phyloP scores from a whole-genome alignment of 495 filamentous ascomycete species.

The Penicillium subrubescens region DNA sequence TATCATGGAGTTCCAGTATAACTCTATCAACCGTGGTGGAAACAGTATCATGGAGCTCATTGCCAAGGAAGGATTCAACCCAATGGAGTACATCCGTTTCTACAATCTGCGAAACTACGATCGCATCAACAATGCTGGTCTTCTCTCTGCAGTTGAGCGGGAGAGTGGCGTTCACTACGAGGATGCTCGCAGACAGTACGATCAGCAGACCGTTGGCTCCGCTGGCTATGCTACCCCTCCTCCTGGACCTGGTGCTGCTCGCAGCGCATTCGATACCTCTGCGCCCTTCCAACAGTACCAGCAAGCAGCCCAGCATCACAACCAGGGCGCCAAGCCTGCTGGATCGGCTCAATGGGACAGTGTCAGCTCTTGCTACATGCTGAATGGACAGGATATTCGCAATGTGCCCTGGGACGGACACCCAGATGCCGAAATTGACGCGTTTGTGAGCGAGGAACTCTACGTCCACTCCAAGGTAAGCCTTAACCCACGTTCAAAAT shows the following conservation, averaged over 20 bases:
- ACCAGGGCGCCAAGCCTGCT: conserved; percentile 29
- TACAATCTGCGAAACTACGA: conserved; percentile 96
- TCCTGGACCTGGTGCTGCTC: conserved; percentile 22
- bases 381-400: conserved; percentile 72
- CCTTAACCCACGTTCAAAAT: neutral
- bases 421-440: conserved; percentile 74
- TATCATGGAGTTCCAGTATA: conserved; percentile 96
- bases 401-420: conserved; percentile 75
- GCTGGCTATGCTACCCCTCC: conserved; percentile 41
- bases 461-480: conserved; percentile 88
- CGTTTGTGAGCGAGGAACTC: conserved; percentile 89
- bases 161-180: conserved; percentile 74
- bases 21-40: conserved; percentile 85
- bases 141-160: conserved; percentile 65
- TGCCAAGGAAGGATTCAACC: conserved; percentile 68
- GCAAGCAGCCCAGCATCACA: conserved; percentile 54
- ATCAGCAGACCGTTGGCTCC: conserved; percentile 47
- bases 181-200: conserved; percentile 65
- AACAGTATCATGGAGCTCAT: conserved; percentile 83
- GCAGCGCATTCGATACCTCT: conserved; percentile 43
- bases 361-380: conserved; percentile 84
- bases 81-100: conserved; percentile 84
- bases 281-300: conserved; percentile 66
- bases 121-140: conserved; percentile 72
- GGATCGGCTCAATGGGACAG: conserved; percentile 66